A percentile compares a stretch with the other conserved stretches of the same genome.
Conservation (phyloP, 768 basidiomycete species). For the Artomyces pyxidatus region DNA sequence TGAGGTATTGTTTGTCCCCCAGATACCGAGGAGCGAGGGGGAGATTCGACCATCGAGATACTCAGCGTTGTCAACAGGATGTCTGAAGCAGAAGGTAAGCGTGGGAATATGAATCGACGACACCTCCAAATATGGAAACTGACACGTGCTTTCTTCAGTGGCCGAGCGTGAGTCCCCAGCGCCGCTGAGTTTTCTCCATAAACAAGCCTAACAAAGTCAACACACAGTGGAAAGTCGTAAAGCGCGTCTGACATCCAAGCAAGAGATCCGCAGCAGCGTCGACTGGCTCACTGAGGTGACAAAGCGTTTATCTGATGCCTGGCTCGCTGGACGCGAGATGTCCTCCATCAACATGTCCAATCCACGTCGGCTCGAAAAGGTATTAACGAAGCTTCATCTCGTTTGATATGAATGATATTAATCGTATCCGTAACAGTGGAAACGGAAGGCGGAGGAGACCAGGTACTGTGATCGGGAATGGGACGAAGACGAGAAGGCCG, state of each 20-base stretch:
- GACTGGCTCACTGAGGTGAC: slow-evolving; percentile 79
- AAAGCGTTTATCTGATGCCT: slow-evolving; percentile 63
- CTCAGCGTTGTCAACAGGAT: slow-evolving; percentile 58
- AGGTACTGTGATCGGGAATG: slow-evolving; percentile 65
- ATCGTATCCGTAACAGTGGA: slow-evolving; percentile 46
- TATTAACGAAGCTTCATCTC: too few relatives aligned
- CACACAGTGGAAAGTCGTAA: slow-evolving; percentile 61
- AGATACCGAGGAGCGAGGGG: slow-evolving; percentile 50
- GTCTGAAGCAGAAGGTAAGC: slow-evolving; percentile 55
- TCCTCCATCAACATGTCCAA: slow-evolving; percentile 58
- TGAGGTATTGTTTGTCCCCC: neutral
- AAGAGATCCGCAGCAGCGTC: slow-evolving; percentile 48
- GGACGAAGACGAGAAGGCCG: slow-evolving; percentile 57
- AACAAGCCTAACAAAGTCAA: neutral
- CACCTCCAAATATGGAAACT: slow-evolving; percentile 9
- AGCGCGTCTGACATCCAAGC: slow-evolving; percentile 43
- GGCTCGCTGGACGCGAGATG: slow-evolving; percentile 46
- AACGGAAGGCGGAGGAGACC: slow-evolving; percentile 54
- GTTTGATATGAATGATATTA: neutral
- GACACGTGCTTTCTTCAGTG: slow-evolving; percentile 30
- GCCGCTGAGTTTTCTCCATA: neutral
- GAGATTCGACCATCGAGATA: slow-evolving; percentile 67
- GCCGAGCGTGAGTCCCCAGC: slow-evolving; percentile 42
- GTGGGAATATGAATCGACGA: slow-evolving; percentile 23
- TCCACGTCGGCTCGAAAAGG: slow-evolving; percentile 55